Evolutionary conservation across 2,329 filamentous ascomycete species (phyloP), one percentile per base, ranked within the genome.

Genomic region (Immersiporthe knoxdaviesiana): DNA sequence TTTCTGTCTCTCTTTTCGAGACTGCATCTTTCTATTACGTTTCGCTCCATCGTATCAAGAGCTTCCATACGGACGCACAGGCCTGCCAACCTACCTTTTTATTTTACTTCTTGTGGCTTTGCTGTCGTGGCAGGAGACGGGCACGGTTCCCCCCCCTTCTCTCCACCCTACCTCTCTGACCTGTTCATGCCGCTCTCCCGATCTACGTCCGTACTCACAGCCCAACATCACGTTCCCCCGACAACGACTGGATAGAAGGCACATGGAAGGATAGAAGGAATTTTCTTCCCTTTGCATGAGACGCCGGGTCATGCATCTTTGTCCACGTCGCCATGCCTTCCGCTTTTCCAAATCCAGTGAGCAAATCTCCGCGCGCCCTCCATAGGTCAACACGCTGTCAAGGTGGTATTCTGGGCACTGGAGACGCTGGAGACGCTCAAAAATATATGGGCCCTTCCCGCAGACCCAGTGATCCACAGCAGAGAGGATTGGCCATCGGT

Each of bases 311-410:
- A 14, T 41, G 35, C 41, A 10, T 47, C 27, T 27, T 62, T 50
- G 61, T 63, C 61, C 61, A 63, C 61, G 61, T 63, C 41, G 39
- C 61, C 61, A 41, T 47, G 61, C 7, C 61, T 41, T 62, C 39
- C 37, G 61, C 61, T 63, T 50, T 24, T 24, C 61, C 27, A 50
- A 27, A 44, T 50, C 16, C 61, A 63, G 39, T 32, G 27, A 27
- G 61, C 39, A 47, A 50, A 47, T 11, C 39, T 32, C 27, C 39
- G 61, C 24, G 61, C 24, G 39, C 18, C 32, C 27, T 35, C 27
- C 39, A 11, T 21, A 14, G 35, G 24, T n/a, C 61, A 32, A 32
- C 39, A 50, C 41, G 59, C 61, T 47, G 41, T 47, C 61, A 47
- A 47, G 61, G 41, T 47, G 18, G 61, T 27, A 47, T 63, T 37